Conservation (phyloP, 2,329 filamentous ascomycete genomes). For the Coniochaeta prunicola region DNA sequence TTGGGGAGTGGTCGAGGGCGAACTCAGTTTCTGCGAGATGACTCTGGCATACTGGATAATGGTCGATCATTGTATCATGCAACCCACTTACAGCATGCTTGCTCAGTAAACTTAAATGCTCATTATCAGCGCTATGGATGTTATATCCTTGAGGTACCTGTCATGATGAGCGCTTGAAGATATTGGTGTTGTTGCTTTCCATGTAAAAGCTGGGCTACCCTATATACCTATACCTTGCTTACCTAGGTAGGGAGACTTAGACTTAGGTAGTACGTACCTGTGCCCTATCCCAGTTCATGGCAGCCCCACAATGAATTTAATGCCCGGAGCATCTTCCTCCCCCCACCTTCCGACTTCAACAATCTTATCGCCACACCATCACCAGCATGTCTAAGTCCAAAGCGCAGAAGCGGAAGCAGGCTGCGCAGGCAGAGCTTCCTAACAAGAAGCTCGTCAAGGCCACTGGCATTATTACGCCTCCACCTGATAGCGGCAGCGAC, state of each 20-base stretch:
- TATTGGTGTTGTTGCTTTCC: no score
- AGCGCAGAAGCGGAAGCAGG: slow-evolving; percentile 1
- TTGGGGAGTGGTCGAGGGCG: no score
- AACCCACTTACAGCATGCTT: no score
- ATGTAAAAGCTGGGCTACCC: not conserved
- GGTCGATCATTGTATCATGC: no score
- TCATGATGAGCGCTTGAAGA: no score
- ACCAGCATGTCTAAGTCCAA: not conserved
- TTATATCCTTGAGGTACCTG: no score
- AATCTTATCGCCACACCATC: not conserved
- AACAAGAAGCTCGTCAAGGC: not conserved
- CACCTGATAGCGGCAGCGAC: not conserved
- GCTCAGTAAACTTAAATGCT: no score
- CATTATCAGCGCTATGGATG: no score
- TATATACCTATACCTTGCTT: not conserved
- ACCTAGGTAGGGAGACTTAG: no score
- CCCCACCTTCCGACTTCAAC: not conserved
- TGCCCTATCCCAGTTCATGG: not conserved
- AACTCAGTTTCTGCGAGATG: no score
- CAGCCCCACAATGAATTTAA: not conserved
- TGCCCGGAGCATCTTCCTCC: not conserved
- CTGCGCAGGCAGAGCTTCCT: not conserved
- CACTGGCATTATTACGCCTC: not conserved
- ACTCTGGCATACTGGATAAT: no score
- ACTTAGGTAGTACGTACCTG: not conserved